Percentiles rank a stretch among this genome's conserved stretches.
Evolutionary conservation across 495 filamentous ascomycete species (phyloP).

Genomic region (Podospora fimiseda): DNA sequence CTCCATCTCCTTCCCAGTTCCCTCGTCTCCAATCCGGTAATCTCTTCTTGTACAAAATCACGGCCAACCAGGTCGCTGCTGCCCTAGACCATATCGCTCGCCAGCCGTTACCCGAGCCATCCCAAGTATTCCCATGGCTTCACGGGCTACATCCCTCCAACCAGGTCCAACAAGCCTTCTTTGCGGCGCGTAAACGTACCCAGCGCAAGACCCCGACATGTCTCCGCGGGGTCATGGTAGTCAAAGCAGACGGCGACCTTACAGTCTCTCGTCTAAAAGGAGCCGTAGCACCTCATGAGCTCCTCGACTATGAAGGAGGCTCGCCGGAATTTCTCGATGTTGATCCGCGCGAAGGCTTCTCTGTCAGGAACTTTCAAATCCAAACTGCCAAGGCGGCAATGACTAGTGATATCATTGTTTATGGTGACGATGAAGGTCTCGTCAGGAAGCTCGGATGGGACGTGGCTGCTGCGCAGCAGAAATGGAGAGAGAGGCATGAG

Average conservation of each 20-base stretch:
- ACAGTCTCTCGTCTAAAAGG: conserved; percentile 73
- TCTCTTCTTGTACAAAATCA: conserved; percentile 66
- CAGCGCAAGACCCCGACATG: conserved; percentile 70
- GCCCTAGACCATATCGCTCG: conserved; percentile 68
- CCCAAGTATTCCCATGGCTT: conserved; percentile 90
- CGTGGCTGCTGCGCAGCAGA: conserved; percentile 66
- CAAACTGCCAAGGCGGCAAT: conserved; percentile 84
- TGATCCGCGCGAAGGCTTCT: conserved; percentile 80
- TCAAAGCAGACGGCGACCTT: conserved; percentile 84
- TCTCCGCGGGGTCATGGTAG: conserved; percentile 73
- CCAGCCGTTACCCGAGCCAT: conserved; percentile 76
- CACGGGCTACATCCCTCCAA: conserved; percentile 92
- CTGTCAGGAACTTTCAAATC: conserved; percentile 91
- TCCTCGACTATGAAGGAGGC: conserved; percentile 45
- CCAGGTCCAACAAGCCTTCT: conserved; percentile 82
- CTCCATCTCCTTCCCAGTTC: conserved; percentile 64
- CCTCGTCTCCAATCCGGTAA: conserved; percentile 45
- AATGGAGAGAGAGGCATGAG: conserved; percentile 64
- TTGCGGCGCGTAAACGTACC: conserved; percentile 66
- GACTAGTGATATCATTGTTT: conserved; percentile 86
- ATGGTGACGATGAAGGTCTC: conserved; percentile 63
- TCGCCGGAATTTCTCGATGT: conserved; percentile 59
- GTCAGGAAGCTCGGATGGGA: conserved; percentile 62
- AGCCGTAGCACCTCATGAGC: conserved; percentile 71
- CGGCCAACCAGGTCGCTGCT: conserved; percentile 57